These are phyloP conservation scores for Atkinsonella hypoxylon DNA, from an alignment of 2,329 filamentous ascomycete species.

Conservation along the genomic window DNA sequence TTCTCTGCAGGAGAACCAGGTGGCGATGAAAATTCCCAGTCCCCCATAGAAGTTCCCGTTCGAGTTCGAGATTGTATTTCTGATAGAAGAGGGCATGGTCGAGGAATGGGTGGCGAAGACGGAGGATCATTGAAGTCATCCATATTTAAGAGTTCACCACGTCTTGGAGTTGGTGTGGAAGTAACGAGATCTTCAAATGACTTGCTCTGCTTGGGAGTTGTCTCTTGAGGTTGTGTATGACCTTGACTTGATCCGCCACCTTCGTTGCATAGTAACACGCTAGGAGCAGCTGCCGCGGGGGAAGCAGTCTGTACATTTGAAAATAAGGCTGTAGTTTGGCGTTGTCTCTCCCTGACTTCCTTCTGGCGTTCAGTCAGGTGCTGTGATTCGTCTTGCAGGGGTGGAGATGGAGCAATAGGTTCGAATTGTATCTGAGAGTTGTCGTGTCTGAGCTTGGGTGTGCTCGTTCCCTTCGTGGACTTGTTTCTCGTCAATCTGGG, in stretches of 20 bases:
- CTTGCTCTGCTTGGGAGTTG: conserved; percentile 32
- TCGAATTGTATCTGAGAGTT: conserved; percentile 75
- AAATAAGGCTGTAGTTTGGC: conserved; percentile 54
- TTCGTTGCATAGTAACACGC: conserved; percentile 8
- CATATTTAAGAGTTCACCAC: conserved; percentile 37
- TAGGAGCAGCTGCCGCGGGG: conserved; percentile 13
- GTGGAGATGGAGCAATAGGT: conserved; percentile 48
- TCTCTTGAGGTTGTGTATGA: conserved; percentile 21
- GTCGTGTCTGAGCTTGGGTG: conserved; percentile 56
- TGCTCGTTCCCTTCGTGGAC: conserved; percentile 19
- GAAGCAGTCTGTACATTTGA: conserved; percentile 50
- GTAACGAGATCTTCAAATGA: conserved; percentile 41
- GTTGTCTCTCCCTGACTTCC: conserved; percentile 64
- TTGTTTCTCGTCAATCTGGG: conserved; percentile 14
- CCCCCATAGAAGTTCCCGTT: conserved; percentile 18
- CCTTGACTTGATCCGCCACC: conserved; percentile 7
- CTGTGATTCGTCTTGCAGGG: conserved; percentile 50
- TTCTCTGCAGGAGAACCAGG: conserved; percentile 35
- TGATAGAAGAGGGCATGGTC: conserved; percentile 37
- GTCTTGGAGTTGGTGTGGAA: conserved; percentile 49
- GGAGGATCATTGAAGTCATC: conserved; percentile 41
- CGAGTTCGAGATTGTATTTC: conserved; percentile 40
- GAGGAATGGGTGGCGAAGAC: conserved; percentile 46
- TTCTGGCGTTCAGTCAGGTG: conserved; percentile 67
- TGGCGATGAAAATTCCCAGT: conserved; percentile 48